A percentile compares a stretch with the other conserved stretches of the same genome.
Evolutionary conservation across 768 basidiomycete genomes (phyloP).

Genomic region (Leucocoprinus birnbaumii): DNA sequence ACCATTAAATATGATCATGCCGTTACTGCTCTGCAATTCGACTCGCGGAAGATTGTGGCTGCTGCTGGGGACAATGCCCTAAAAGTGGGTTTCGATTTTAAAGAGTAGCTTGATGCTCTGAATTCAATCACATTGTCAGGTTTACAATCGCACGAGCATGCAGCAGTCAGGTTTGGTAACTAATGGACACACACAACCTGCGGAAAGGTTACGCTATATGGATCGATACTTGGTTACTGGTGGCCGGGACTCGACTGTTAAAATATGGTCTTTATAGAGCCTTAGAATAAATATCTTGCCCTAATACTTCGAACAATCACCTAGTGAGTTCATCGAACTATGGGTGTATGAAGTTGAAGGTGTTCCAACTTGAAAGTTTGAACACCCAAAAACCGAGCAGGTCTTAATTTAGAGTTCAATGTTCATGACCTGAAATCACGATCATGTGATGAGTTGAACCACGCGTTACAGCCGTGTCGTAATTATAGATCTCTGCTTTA

Average conservation of each 20-base stretch:
- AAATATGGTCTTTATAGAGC: conserved; percentile 86
- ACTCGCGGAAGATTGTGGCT: conserved; percentile 88
- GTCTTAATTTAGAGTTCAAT: too few relatives aligned
- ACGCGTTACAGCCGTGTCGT: conserved; percentile 3
- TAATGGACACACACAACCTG: conserved; percentile 93
- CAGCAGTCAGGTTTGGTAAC: conserved; percentile 81
- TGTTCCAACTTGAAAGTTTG: too few relatives aligned
- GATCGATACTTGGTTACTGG: conserved; percentile 93
- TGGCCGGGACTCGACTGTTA: conserved; percentile 80
- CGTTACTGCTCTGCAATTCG: conserved; percentile 91
- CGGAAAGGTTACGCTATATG: conserved; percentile 90
- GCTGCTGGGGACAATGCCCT: conserved; percentile 92
- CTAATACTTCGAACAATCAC: too few relatives aligned
- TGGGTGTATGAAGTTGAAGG: too few relatives aligned
- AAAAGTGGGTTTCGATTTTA: conserved; percentile 58
- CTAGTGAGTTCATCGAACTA: too few relatives aligned
- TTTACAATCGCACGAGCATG: conserved; percentile 93
- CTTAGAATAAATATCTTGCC: background rate
- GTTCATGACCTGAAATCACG: background rate
- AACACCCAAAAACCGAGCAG: too few relatives aligned
- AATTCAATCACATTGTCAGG: conserved; percentile 37
- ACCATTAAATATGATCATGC: conserved; percentile 89
- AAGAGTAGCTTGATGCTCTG: background rate
- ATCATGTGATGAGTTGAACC: conserved; percentile 11
- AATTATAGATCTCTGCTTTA: conserved; percentile 1